A percentile compares a stretch with the other conserved stretches of the same genome.
Evolutionary conservation across 352 stramenopile species (phyloP).

Genomic region (Ophiocytium majus): DNA sequence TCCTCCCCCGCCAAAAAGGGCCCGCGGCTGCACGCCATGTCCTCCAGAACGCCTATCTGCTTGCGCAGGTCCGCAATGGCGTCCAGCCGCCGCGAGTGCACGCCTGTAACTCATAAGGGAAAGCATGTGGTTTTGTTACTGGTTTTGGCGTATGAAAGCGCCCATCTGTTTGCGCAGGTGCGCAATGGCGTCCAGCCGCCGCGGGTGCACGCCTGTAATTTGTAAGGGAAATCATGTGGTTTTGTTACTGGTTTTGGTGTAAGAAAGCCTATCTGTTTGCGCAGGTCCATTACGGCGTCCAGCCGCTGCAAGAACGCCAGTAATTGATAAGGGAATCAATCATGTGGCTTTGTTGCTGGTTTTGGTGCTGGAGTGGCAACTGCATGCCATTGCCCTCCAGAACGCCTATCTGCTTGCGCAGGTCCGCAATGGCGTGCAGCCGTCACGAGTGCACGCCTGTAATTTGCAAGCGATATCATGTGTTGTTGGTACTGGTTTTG

Average conservation of each 20-base stretch:
- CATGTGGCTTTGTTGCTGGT: no score
- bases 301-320: no score
- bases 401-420: constrained; percentile 57
- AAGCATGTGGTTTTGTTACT: neutral
- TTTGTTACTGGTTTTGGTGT: no score
- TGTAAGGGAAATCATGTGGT: no score
- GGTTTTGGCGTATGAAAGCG: no score
- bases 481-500: no score
- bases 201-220: constrained; percentile 4
- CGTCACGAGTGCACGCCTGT: neutral
- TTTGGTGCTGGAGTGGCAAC: no score
- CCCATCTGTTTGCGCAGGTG: constrained; percentile 54
- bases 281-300: no score
- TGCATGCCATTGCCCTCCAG: constrained; percentile 56
- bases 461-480: neutral
- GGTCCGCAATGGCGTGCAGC: constrained; percentile 1
- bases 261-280: no score
- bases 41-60: constrained; percentile 60
- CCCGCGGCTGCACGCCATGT: constrained; percentile 46
- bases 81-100: constrained; percentile 6
- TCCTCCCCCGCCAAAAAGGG: constrained; percentile 68
- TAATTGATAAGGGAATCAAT: no score
- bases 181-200: neutral
- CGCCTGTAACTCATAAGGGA: neutral
- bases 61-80: constrained; percentile 31